These are phyloP conservation scores for Xylariaceae sp. DNA, from an alignment of 2,329 filamentous ascomycete genomes.

Conservation along the genomic window DNA sequence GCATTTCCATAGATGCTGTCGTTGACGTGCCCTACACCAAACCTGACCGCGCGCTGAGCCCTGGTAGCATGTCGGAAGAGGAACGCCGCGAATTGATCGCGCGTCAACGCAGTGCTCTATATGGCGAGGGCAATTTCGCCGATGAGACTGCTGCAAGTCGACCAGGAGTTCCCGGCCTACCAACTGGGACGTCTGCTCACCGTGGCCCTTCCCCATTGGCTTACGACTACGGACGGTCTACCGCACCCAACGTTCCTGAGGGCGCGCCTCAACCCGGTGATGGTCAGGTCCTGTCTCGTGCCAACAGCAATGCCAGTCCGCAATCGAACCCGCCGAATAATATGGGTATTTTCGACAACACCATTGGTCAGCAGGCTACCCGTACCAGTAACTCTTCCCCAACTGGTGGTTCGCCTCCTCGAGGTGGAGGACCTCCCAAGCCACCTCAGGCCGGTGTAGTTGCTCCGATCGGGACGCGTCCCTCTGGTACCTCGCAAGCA, in stretches of 20 bases:
- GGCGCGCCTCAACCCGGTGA: constrained; percentile 51
- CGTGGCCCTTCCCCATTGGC: constrained; percentile 80
- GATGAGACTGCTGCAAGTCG: constrained; percentile 69
- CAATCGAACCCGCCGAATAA: constrained; percentile 65
- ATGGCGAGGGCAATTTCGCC: constrained; percentile 70
- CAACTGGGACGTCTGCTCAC: constrained; percentile 63
- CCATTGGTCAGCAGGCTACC: constrained; percentile 65
- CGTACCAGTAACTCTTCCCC: constrained; percentile 85
- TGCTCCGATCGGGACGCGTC: constrained; percentile 91
- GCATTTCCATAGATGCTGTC: constrained; percentile 52
- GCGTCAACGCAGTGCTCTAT: constrained; percentile 91
- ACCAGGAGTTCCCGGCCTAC: constrained; percentile 66
- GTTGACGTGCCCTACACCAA: constrained; percentile 61
- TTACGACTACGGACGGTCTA: constrained; percentile 63
- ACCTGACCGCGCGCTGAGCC: constrained; percentile 83
- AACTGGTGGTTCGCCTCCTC: constrained; percentile 76
- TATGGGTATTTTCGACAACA: constrained; percentile 63
- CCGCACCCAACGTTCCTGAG: constrained; percentile 45
- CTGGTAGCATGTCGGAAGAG: constrained; percentile 86
- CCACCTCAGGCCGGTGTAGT: constrained; percentile 65
- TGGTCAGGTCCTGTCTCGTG: constrained; percentile 62
- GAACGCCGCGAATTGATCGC: constrained; percentile 95
- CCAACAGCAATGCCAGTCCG: constrained; percentile 85
- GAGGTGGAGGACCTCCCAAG: constrained; percentile 62
- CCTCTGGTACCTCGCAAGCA: constrained; percentile 58